A percentile compares a stretch with the other conserved stretches of the same genome.
These are phyloP conservation scores for Coelastrella sp. DNA, from an alignment of 139 green algal species.

Conservation along the genomic window DNA sequence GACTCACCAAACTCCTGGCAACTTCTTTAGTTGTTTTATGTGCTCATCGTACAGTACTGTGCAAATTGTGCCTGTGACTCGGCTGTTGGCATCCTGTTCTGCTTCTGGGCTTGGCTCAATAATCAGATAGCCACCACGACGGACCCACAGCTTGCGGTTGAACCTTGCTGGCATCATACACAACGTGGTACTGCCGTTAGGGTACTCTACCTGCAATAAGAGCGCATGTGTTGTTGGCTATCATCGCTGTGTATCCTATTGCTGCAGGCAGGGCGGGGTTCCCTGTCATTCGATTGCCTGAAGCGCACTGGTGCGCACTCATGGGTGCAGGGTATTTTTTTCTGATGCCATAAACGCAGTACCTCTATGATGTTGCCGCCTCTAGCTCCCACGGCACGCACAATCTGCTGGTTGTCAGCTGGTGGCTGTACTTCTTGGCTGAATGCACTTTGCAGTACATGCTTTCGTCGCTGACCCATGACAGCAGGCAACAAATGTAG, in stretches of 20 bases:
- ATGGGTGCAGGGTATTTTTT: too few species aligned
- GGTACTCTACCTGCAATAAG: slow-evolving; percentile 72
- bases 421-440: slow-evolving; percentile 53
- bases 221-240: not conserved
- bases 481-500: too few species aligned
- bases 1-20: slow-evolving; percentile 68
- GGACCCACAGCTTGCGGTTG: slow-evolving; percentile 87
- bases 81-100: slow-evolving; percentile 8
- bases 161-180: slow-evolving; percentile 80
- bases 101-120: slow-evolving; percentile 56
- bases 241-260: not conserved
- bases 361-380: slow-evolving; percentile 65
- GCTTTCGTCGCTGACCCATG: slow-evolving; percentile 52
- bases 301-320: too few species aligned
- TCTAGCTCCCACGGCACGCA: slow-evolving; percentile 47
- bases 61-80: slow-evolving; percentile 71
- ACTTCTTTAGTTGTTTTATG: slow-evolving; percentile 69
- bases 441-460: slow-evolving; percentile 46
- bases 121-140: slow-evolving; percentile 74
- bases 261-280: not conserved
- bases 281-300: too few species aligned
- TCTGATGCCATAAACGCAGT: too few species aligned
- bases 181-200: slow-evolving; percentile 67
- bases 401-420: slow-evolving; percentile 47
- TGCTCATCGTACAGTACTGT: slow-evolving; percentile 76